Percentiles rank a stretch among this genome's conserved stretches.
These are phyloP conservation scores for Myriangium duriaei DNA, from an alignment of 2,329 filamentous ascomycete species.

Conservation along the genomic window DNA sequence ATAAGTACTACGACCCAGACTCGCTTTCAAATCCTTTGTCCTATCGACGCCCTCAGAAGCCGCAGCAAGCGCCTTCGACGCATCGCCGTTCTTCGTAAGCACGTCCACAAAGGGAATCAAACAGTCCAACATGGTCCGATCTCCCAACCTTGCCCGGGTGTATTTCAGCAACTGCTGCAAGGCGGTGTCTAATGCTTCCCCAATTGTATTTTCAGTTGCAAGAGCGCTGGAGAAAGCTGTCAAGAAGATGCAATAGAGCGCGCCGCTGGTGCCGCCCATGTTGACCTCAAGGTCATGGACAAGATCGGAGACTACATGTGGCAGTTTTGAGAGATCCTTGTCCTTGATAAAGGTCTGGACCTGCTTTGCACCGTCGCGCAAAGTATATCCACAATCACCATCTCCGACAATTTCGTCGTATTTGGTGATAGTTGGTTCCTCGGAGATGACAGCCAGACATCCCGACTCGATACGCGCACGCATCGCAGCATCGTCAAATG, in stretches of 20 bases:
- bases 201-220: constrained; percentile 14
- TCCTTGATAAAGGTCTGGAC: constrained; percentile 22
- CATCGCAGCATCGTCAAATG: constrained; percentile 19
- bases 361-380: constrained; percentile 23
- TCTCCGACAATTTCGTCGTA: constrained; percentile 27
- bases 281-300: constrained; percentile 23
- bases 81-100: constrained; percentile 15
- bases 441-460: constrained; percentile 22
- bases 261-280: constrained; percentile 25
- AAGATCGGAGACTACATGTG: constrained; percentile 17
- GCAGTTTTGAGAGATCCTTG: constrained; percentile 19
- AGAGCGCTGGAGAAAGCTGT: constrained; percentile 21
- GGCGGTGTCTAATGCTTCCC: constrained; percentile 18
- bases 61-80: constrained; percentile 15
- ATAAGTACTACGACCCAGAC: constrained; percentile 24
- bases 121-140: constrained; percentile 26
- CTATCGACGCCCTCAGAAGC: constrained; percentile 21
- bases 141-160: constrained; percentile 22
- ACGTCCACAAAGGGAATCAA: constrained; percentile 24
- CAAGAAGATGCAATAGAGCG: constrained; percentile 25
- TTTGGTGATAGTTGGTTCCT: constrained; percentile 24
- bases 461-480: constrained; percentile 19
- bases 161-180: constrained; percentile 22
- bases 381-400: constrained; percentile 25
- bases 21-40: constrained; percentile 24